Percentiles rank a stretch among this genome's conserved stretches.
These are phyloP conservation scores for Aspergillus sp. DNA, from an alignment of 2,329 filamentous ascomycete genomes.

Conservation along the genomic window DNA sequence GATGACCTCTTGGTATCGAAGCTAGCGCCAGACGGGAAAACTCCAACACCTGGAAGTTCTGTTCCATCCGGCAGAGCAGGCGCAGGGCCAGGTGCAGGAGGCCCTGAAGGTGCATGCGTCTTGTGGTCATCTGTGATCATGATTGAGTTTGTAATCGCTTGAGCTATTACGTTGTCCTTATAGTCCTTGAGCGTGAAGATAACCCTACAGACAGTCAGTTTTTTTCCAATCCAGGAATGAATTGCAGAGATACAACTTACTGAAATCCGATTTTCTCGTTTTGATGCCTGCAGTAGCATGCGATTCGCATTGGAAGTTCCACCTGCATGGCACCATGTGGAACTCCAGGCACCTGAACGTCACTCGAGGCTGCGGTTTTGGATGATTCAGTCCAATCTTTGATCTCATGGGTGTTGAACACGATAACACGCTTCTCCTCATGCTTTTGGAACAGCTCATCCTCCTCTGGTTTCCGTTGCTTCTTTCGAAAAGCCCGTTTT, in stretches of 20 bases:
- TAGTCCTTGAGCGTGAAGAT: conserved; percentile 93
- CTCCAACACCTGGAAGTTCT: conserved; percentile 44
- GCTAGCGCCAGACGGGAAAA: conserved; percentile 41
- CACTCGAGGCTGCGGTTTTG: conserved; percentile 51
- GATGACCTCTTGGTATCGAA: conserved; percentile 32
- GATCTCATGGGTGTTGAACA: conserved; percentile 87
- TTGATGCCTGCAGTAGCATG: conserved; percentile 95
- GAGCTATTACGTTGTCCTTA: conserved; percentile 72
- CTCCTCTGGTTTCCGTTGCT: conserved; percentile 88
- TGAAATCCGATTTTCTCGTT: conserved; percentile 88
- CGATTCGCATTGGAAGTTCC: conserved; percentile 89
- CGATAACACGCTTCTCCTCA: conserved; percentile 77
- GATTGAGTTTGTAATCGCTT: conserved; percentile 82
- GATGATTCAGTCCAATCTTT: conserved; percentile 75
- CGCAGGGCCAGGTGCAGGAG: conserved; percentile 33
- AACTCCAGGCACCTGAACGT: conserved; percentile 27
- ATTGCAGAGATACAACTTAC: conserved; percentile 30
- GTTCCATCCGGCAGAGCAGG: conserved; percentile 38
- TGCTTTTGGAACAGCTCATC: conserved; percentile 83
- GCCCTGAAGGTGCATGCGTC: conserved; percentile 60
- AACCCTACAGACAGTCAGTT: conserved; percentile 52
- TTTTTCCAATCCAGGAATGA: not conserved
- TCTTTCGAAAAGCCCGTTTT: conserved; percentile 88
- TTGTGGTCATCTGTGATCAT: conserved; percentile 99
- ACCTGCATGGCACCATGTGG: conserved; percentile 69